Percentiles rank a stretch among this genome's conserved stretches.
Evolutionary conservation across 2,329 filamentous ascomycete species (phyloP).

Genomic region (Penicillium sp.): DNA sequence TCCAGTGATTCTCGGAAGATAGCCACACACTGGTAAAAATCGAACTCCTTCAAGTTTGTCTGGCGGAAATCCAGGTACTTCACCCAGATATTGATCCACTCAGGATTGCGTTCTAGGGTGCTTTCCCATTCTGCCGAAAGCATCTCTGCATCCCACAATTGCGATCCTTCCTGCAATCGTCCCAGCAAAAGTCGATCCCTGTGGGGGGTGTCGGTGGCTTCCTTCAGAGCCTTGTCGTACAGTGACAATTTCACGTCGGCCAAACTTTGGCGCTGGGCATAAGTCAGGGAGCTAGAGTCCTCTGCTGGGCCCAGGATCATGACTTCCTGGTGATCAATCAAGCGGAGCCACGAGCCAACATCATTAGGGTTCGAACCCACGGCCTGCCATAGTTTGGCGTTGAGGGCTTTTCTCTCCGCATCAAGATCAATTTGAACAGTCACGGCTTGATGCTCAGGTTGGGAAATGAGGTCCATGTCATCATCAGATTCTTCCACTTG

Average conservation of each 20-base stretch:
- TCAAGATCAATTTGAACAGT: slow-evolving; percentile 41
- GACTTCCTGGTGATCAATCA: slow-evolving; percentile 74
- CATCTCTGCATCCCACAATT: slow-evolving; percentile 66
- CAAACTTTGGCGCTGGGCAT: slow-evolving; percentile 64
- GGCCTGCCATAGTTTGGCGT: slow-evolving; percentile 58
- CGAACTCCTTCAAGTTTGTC: slow-evolving; percentile 63
- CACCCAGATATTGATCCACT: slow-evolving; percentile 67
- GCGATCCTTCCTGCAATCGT: slow-evolving; percentile 70
- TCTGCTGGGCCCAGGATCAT: slow-evolving; percentile 53
- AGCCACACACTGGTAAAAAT: slow-evolving; percentile 62
- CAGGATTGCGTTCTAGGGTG: slow-evolving; percentile 63
- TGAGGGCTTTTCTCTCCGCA: slow-evolving; percentile 44
- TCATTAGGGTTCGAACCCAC: slow-evolving; percentile 66
- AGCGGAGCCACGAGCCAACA: slow-evolving; percentile 68
- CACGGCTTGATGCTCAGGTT: slow-evolving; percentile 40
- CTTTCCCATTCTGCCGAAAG: slow-evolving; percentile 41
- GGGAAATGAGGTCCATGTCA: slow-evolving; percentile 51
- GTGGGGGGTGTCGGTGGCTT: slow-evolving; percentile 48
- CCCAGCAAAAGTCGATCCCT: slow-evolving; percentile 63
- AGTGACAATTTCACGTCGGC: slow-evolving; percentile 78
- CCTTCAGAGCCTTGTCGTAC: slow-evolving; percentile 70
- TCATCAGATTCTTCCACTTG: slow-evolving; percentile 49
- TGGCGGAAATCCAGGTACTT: slow-evolving; percentile 70
- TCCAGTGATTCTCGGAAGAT: slow-evolving; percentile 59
- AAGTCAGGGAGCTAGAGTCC: slow-evolving; percentile 46